These are phyloP conservation scores for Geotrichum australiense DNA, from an alignment of 1,139 yeast genomes.

Conservation along the genomic window DNA sequence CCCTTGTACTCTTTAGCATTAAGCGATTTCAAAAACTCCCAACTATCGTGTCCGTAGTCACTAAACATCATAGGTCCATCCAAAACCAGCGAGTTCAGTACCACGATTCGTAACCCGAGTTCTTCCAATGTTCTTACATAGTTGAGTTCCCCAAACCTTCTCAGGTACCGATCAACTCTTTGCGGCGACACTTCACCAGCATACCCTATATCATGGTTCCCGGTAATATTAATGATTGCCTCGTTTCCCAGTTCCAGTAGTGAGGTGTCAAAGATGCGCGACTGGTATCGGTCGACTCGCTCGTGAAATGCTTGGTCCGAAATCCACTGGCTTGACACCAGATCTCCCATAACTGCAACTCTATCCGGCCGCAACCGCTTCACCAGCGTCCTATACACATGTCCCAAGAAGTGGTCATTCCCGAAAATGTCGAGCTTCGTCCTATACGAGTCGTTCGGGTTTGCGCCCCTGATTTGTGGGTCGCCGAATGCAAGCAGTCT, in stretches of 20 bases:
- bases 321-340: constrained; percentile 95
- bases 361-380: constrained; percentile 61
- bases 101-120: constrained; percentile 78
- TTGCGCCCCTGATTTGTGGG: constrained; percentile 90
- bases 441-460: constrained; percentile 64
- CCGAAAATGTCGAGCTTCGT: constrained; percentile 78
- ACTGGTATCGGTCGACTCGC: constrained; percentile 65
- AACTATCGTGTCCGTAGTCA: constrained; percentile 57
- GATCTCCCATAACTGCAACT: constrained; percentile 87
- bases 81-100: constrained; percentile 69
- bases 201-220: constrained; percentile 95
- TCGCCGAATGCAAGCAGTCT: constrained; percentile 72
- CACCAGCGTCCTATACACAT: constrained; percentile 63
- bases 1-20: constrained; percentile 56
- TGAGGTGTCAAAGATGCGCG: constrained; percentile 26
- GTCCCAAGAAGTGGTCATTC: constrained; percentile 82
- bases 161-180: constrained; percentile 72
- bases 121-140: constrained; percentile 53
- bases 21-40: constrained; percentile 57
- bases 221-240: constrained; percentile 72
- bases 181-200: constrained; percentile 92
- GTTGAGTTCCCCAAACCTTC: constrained; percentile 76
- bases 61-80: constrained; percentile 89
- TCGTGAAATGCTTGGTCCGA: constrained; percentile 75
- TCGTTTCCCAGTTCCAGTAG: constrained; percentile 39